These are phyloP conservation scores for Anethum foeniculum DNA, from an alignment of 140 eudicot species.

Conservation along the genomic window DNA sequence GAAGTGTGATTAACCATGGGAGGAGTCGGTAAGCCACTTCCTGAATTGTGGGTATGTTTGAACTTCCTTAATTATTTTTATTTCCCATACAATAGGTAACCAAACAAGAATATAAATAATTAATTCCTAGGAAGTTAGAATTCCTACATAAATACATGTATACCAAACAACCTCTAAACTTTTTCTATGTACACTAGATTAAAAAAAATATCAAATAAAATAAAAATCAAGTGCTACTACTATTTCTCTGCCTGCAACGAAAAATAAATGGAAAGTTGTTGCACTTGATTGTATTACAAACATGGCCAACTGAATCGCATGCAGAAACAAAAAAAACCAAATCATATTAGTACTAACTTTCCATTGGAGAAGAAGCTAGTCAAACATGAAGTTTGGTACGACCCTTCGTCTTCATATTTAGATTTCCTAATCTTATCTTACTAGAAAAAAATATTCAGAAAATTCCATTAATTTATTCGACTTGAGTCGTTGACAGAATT, in stretches of 20 bases:
- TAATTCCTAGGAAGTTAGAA: no score
- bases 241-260: not conserved
- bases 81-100: no score
- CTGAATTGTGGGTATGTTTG: no score
- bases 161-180: no score
- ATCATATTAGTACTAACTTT: not conserved
- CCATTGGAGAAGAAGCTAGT: not conserved
- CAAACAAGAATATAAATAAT: no score
- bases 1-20: no score
- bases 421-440: not conserved
- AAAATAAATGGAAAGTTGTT: not conserved
- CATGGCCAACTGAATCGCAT: constrained; percentile 2
- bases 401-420: not conserved
- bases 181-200: not conserved
- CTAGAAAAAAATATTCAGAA: not conserved
- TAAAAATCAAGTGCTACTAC: not conserved
- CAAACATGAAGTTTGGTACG: not conserved
- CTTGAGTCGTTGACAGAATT: not conserved
- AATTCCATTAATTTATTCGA: not conserved
- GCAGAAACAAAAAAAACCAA: not conserved
- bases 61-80: no score
- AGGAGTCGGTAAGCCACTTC: no score
- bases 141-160: no score
- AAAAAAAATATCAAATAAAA: not conserved
- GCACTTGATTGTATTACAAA: not conserved